Conservation (phyloP, 2,329 filamentous ascomycete species). For the Teratosphaeria zuluensis region DNA sequence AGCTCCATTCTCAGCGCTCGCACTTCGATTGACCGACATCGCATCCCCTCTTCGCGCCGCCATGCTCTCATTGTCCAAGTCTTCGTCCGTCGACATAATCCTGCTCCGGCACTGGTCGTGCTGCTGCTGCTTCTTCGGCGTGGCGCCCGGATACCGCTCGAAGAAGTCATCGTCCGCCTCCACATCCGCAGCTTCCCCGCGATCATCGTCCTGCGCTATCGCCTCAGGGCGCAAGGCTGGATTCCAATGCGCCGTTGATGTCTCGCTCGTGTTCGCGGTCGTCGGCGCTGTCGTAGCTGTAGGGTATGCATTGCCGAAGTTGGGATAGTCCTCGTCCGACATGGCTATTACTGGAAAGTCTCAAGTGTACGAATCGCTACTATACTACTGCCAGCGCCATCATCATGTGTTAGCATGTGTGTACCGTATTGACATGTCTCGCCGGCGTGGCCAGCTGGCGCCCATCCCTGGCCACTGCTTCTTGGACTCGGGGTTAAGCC, state of each 20-base stretch:
- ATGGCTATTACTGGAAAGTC: background rate
- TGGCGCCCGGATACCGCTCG: conserved; percentile 23
- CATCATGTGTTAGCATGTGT: conserved; percentile 8
- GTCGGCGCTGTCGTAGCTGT: conserved; percentile 4
- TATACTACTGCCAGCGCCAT: background rate
- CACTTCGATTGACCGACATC: conserved; percentile 6
- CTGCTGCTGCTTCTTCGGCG: conserved; percentile 12
- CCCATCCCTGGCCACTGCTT: background rate
- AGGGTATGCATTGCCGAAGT: conserved; percentile 31
- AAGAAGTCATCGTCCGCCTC: conserved; percentile 26
- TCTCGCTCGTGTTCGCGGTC: background rate
- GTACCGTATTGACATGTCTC: background rate
- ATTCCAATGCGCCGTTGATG: conserved; percentile 40
- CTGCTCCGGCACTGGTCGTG: background rate
- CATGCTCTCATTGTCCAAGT: conserved; percentile 3
- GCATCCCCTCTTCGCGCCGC: background rate
- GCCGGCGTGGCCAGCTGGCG: background rate
- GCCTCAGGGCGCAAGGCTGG: conserved; percentile 38
- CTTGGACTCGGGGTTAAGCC: background rate
- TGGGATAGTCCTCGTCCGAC: conserved; percentile 25
- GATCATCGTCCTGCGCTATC: background rate
- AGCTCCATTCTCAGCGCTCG: conserved; percentile 4
- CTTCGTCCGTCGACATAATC: background rate
- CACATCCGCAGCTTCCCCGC: conserved; percentile 6
- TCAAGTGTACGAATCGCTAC: background rate